Percentiles rank a stretch among this genome's conserved stretches.
Evolutionary conservation across 2,329 filamentous ascomycete genomes (phyloP).

Genomic region (Ophiostoma sp.): DNA sequence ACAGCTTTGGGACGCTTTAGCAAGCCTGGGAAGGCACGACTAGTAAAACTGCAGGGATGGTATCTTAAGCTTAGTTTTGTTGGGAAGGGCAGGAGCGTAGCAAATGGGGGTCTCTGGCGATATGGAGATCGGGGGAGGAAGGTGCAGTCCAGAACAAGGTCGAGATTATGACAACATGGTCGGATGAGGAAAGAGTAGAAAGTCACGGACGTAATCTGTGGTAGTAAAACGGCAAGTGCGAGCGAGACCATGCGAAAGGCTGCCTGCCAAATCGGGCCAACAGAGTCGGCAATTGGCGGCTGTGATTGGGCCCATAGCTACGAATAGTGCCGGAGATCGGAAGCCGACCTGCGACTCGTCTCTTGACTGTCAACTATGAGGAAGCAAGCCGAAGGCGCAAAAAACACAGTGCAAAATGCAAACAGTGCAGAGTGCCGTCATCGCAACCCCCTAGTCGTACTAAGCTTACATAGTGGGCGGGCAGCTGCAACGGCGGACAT

Average conservation of each 20-base stretch:
- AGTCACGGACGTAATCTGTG: neutral
- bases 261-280: conserved; percentile 4
- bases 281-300: conserved; percentile 16
- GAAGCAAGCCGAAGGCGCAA: neutral
- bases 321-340: conserved; percentile 16
- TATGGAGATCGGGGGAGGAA: conserved; percentile 10
- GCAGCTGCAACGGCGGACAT: neutral
- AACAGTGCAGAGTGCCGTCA: neutral
- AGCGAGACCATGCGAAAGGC: neutral
- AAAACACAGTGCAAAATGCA: neutral
- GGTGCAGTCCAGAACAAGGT: conserved; percentile 4
- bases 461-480: neutral
- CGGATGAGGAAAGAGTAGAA: conserved; percentile 3
- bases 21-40: neutral
- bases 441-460: neutral
- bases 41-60: neutral
- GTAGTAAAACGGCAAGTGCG: neutral
- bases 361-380: neutral
- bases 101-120: neutral
- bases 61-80: no score
- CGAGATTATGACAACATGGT: neutral
- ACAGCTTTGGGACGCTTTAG: neutral
- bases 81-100: neutral
- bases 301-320: conserved; percentile 21
- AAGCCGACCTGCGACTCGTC: conserved; percentile 2